Evolutionary conservation across 805 yeast species (phyloP).

Genomic region (Grigorovia jiainica): DNA sequence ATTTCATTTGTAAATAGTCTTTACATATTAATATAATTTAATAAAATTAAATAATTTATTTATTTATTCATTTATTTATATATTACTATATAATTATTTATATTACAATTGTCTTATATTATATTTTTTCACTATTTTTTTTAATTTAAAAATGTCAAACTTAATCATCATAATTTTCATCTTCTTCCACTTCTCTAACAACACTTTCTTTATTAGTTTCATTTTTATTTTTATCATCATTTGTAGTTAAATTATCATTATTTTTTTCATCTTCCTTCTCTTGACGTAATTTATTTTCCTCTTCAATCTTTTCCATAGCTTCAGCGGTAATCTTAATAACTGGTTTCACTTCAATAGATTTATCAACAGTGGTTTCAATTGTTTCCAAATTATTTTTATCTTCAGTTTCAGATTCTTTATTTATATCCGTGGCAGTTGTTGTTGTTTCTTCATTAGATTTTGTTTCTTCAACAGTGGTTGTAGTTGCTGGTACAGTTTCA

Average conservation of each 20-base stretch:
- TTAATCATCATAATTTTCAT: conserved; percentile 37
- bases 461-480: not conserved
- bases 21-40: too few relatives aligned
- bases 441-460: not conserved
- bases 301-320: conserved; percentile 32
- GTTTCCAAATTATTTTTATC: not conserved
- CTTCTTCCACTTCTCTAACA: conserved; percentile 35
- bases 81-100: too few relatives aligned
- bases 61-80: too few relatives aligned
- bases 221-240: conserved; percentile 6
- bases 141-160: too few relatives aligned
- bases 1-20: too few relatives aligned
- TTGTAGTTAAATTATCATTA: conserved; percentile 3
- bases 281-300: conserved; percentile 33
- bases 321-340: conserved; percentile 29
- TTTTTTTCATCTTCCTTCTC: conserved; percentile 19
- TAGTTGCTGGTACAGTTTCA: conserved; percentile 1
- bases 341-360: not conserved
- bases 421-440: too few relatives aligned
- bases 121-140: too few relatives aligned
- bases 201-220: conserved; percentile 14
- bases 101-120: too few relatives aligned
- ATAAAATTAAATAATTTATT: too few relatives aligned
- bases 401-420: not conserved
- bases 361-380: conserved; percentile 2